Base-by-base conservation (phyloP, 331 rosid species). In the Malus hybrid region DNA sequence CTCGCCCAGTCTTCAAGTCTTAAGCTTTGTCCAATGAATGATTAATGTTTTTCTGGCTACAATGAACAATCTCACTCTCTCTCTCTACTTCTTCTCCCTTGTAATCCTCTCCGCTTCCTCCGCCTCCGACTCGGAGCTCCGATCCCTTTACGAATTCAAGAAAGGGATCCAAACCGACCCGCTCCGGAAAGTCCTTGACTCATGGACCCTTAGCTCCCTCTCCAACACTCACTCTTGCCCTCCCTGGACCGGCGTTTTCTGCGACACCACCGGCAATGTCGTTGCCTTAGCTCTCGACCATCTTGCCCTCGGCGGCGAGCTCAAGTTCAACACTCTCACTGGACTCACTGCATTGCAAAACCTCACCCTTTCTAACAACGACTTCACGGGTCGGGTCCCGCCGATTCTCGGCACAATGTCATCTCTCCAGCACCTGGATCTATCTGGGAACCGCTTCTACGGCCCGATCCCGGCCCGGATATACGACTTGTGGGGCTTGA, bases 401-500 rank as follows among this genome's bases (percentile, higher is more conserved):
- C 99, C 99, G 10, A 81, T 90, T 5, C 72, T 94, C 19, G 97
- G 97, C 19, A 76, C 88, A 4, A 79, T 94, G 59, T 46, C 86
- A 6, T 78, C 93, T 4, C 83, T 94, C 74, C 85, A 90, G 87
- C 87, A 84, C 84, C 84, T 94, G 86, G 99, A 94, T 94, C 97
- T 94, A 52, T 94, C 99, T 0, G 10, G 64, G 12, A 94, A 94
- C 84, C 28, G 67, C 10, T 94, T 94, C 86, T 90, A 88, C 72
- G 99, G 99, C 0, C 99, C 99, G 80, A 89, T 94, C 77, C 97
- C 99, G 0, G 89, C 85, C 5, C 88, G 95, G 88, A 87, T 94
- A 86, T 90, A 85, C 77, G 92, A 86, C 28, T 83, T 94, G 1
- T 94, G 94, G 93, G 90, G 76, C 2, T 78, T 94, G 42, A 86